Evolutionary conservation across 768 basidiomycete species (phyloP), one percentile per base, ranked within the genome.

Genomic region (Lactarius akahatsu): DNA sequence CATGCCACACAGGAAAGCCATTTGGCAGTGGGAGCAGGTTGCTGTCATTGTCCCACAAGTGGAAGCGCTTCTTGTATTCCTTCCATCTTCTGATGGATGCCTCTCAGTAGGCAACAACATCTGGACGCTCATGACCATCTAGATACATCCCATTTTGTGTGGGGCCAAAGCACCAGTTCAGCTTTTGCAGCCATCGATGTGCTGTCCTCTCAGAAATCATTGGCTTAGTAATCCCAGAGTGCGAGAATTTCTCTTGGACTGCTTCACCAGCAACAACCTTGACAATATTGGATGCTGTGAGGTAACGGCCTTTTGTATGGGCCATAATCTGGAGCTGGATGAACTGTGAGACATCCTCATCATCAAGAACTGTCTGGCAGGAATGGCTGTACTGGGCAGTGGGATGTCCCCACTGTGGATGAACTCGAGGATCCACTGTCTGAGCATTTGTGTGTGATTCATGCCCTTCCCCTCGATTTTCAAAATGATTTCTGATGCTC

Each of bases 31-130:
- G 45, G 3, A 47, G 45, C 5, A 11, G 10, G 10, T 23, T n/a
- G 7, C 45, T n/a, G n/a, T 47, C 57, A 62, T 34, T 55, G 54
- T 40, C 45, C n/a, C n/a, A 47, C n/a, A 47, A 47, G 9, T 47
- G n/a, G n/a, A 47, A 47, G 63, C 47, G 8, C 70, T 58, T 34
- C 69, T 47, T 6, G 56, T 59, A 11, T 63, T 47, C 6, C 45
- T n/a, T 47, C 45, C n/a, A 47, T 1, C 45, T 47, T 15, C 6
- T 3, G 4, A 47, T n/a, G 23, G 23, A 47, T 1, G 9, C 45
- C 9, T n/a, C 9, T n/a, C 10, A 0, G 10, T 23, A 47, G 0
- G 8, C 9, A 4, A 47, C n/a, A 23, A 47, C 45, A 47, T 47
- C 45, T 23, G 3, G 9, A 9, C 10, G 10, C n/a, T 47, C 10